phyloP scores from a whole-genome alignment of 495 filamentous ascomycete species.

The Hypomontagnella monticulosa region DNA sequence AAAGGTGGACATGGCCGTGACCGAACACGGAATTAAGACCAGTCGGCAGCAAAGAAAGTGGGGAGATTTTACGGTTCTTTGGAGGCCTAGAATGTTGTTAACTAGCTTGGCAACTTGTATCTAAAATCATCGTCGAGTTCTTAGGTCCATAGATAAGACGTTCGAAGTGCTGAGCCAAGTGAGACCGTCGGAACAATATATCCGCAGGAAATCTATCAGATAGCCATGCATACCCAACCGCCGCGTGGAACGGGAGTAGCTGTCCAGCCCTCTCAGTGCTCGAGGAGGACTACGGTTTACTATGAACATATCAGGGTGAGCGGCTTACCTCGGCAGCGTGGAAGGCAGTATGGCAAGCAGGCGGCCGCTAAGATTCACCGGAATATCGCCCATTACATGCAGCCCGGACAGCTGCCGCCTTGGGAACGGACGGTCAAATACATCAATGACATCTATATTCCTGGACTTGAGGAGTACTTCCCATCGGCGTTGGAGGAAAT shows the following conservation, averaged over 20 bases:
- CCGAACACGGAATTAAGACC: too few relatives aligned
- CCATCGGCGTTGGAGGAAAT: conserved; percentile 45
- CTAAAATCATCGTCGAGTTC: too few relatives aligned
- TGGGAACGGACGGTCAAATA: conserved; percentile 27
- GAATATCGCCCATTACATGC: conserved; percentile 43
- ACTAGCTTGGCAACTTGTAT: too few relatives aligned
- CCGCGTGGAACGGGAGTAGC: background rate
- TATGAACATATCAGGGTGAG: conserved; percentile 43
- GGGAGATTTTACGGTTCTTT: too few relatives aligned
- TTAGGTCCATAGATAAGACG: background rate
- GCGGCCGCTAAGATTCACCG: conserved; percentile 32
- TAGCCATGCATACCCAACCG: conserved; percentile 4
- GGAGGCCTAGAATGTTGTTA: too few relatives aligned
- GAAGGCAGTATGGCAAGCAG: conserved; percentile 31
- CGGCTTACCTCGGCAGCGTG: conserved; percentile 40
- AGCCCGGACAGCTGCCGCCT: conserved; percentile 38
- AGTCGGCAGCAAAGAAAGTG: too few relatives aligned
- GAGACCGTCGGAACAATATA: too few relatives aligned
- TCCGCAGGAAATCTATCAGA: background rate
- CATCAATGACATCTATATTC: conserved; percentile 37
- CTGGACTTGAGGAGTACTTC: conserved; percentile 33
- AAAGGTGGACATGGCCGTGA: background rate
- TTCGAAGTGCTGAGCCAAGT: too few relatives aligned
- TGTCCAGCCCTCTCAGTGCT: background rate
- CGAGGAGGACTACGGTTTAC: conserved; percentile 5